phyloP scores from a whole-genome alignment of 2,329 filamentous ascomycete genomes.

The Pyricularia pennisetigena region DNA sequence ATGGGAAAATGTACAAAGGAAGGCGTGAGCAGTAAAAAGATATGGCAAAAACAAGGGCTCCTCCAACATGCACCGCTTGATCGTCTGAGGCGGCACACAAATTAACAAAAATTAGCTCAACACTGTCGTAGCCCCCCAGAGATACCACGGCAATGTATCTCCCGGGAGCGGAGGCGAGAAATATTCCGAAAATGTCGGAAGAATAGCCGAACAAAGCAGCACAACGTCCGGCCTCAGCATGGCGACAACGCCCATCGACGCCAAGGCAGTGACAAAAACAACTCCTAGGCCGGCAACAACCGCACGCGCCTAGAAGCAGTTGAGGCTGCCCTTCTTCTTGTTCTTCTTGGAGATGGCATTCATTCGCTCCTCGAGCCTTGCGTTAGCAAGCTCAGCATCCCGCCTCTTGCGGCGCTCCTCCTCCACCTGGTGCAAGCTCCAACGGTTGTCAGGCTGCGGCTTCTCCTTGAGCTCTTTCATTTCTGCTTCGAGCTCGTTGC shows the following conservation, averaged over 20 bases:
- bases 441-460: conserved; percentile 44
- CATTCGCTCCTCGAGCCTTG: conserved; percentile 90
- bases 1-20: not conserved
- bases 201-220: not conserved
- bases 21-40: not conserved
- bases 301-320: conserved; percentile 69
- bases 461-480: conserved; percentile 54
- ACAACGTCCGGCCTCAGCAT: conserved; percentile 1
- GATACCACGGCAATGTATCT: not conserved
- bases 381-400: conserved; percentile 79
- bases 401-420: conserved; percentile 90
- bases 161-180: not conserved
- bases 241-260: not conserved
- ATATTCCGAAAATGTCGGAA: not conserved
- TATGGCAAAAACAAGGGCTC: not conserved
- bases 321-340: conserved; percentile 90
- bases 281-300: not conserved
- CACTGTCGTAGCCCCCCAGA: not conserved
- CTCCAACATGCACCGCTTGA: not conserved
- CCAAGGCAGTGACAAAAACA: not conserved
- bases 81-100: not conserved
- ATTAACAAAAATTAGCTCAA: not conserved
- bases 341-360: conserved; percentile 87
- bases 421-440: conserved; percentile 82
- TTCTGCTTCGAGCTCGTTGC: conserved; percentile 62